Percentiles rank a stretch among this genome's conserved stretches.
Conservation (phyloP, 345 rosid genomes). For the Crucihimalaya himalaica region DNA sequence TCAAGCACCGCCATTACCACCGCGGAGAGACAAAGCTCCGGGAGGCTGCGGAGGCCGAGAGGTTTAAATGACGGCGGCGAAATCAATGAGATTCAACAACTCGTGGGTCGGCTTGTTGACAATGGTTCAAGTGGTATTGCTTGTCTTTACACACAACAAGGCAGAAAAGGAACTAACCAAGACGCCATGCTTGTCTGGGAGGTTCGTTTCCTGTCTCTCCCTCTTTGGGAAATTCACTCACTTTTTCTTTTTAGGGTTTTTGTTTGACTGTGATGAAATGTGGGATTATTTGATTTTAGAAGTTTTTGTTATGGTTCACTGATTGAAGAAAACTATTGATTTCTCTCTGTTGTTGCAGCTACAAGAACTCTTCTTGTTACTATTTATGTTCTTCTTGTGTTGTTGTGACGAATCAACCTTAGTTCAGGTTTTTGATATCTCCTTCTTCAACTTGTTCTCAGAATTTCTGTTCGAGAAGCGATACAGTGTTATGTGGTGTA, state of each 20-base stretch:
- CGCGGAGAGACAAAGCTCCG: slow-evolving; percentile 40
- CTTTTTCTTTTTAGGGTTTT: not conserved
- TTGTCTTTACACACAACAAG: slow-evolving; percentile 87
- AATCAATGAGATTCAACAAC: slow-evolving; percentile 47
- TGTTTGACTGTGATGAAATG: not conserved
- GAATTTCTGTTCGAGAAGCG: slow-evolving; percentile 80
- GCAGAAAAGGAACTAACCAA: slow-evolving; percentile 94
- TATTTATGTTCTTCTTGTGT: slow-evolving; percentile 15
- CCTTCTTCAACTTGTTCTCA: slow-evolving; percentile 33
- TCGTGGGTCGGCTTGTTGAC: slow-evolving; percentile 60
- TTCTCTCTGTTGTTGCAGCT: slow-evolving; percentile 1
- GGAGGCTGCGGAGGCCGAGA: slow-evolving; percentile 50
- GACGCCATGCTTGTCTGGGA: slow-evolving; percentile 98
- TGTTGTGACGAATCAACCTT: not conserved
- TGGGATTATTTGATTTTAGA: not conserved
- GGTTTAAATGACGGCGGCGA: slow-evolving; percentile 36
- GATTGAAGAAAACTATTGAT: not conserved
- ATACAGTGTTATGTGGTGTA: slow-evolving; percentile 81
- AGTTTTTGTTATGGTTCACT: not conserved
- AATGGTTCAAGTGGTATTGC: slow-evolving; percentile 66
- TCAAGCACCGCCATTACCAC: slow-evolving; percentile 14
- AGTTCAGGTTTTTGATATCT: not conserved
- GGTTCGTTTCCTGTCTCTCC: slow-evolving; percentile 47
- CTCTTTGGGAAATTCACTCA: not conserved
- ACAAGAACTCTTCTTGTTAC: slow-evolving; percentile 15